Evolutionary conservation across 306 rosid genomes (phyloP), one percentile per base, ranked within the genome.

Genomic region (Cicer cuneatum): DNA sequence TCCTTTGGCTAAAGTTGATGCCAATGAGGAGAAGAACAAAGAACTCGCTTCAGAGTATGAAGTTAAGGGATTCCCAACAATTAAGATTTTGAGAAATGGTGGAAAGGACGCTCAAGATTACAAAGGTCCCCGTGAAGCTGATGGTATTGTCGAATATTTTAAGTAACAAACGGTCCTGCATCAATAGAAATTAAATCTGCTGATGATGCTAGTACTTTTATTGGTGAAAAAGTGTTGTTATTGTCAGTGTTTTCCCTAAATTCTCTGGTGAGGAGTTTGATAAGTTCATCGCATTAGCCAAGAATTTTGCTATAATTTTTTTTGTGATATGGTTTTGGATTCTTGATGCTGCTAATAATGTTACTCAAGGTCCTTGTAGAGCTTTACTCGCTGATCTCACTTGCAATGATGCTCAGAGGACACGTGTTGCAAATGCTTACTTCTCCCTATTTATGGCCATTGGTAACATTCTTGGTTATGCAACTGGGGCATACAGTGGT

Each of bases 121-220:
- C 89, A 88, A 94, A 63, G 98, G 98, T 16, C 98, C 96, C 35
- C 86, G 89, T n/a, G 96, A 90, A 24, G 90, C 97, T 1, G 93
- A 91, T 52, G 97, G 98, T 56, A 94, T 94, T 52, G 90, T 91
- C 45, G 85, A 83, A 14, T 90, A 94, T 72, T 51, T 94, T 80
- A 90, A 91, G 92, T 90, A 84, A 66, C 97, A 92, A 58, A 86
- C 43, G 99, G 99, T 37, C 99, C 99, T 51, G 83, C 96, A 19
- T 85, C 99, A 18, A 76, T 71, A 39, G 97, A 90, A 82, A n/a
- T n/a, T n/a, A n/a, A n/a, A n/a, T n/a, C n/a, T n/a, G n/a, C n/a
- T n/a, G n/a, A n/a, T n/a, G n/a, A 79, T 29, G 96, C 95, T 48
- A 71, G 52, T 43, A 76, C 69, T 58, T 59, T 94, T 37, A 42